These are phyloP conservation scores for Alternaria angustiovoidea DNA, from an alignment of 2,329 filamentous ascomycete species.

Conservation along the genomic window DNA sequence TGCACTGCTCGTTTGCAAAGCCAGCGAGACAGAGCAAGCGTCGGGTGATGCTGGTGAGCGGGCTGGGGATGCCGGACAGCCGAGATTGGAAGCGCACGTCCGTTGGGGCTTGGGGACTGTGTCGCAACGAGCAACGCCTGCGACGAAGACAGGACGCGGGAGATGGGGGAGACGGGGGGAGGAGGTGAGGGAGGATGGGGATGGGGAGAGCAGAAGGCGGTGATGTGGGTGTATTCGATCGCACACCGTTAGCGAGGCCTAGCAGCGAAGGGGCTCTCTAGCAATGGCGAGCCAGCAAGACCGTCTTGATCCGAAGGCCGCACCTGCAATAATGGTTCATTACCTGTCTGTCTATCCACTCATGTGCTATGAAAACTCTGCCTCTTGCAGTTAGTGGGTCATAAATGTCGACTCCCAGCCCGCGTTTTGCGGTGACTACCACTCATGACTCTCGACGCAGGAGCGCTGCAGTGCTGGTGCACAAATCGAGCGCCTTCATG, in stretches of 20 bases:
- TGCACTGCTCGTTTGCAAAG: slow-evolving; percentile 12
- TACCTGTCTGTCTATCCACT: slow-evolving; percentile 24
- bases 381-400: slow-evolving; percentile 32
- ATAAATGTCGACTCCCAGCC: slow-evolving; percentile 20
- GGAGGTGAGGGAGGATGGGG: slow-evolving; percentile 13
- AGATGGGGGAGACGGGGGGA: slow-evolving; percentile 16
- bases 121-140: slow-evolving; percentile 32
- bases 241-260: slow-evolving; percentile 16
- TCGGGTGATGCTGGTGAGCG: slow-evolving; percentile 15
- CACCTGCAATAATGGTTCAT: slow-evolving; percentile 32
- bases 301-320: slow-evolving; percentile 16
- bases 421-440: slow-evolving; percentile 29
- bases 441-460: slow-evolving; percentile 32
- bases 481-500: slow-evolving; percentile 25
- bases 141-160: slow-evolving; percentile 22
- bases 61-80: slow-evolving; percentile 19
- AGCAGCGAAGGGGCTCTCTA: slow-evolving; percentile 12
- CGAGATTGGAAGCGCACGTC: slow-evolving; percentile 21
- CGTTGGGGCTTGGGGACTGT: slow-evolving; percentile 15
- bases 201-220: slow-evolving; percentile 13
- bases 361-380: slow-evolving; percentile 30
- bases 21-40: slow-evolving; percentile 19
- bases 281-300: slow-evolving; percentile 1
- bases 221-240: slow-evolving; percentile 14
- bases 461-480: slow-evolving; percentile 33